A percentile compares a stretch with the other conserved stretches of the same genome.
These are phyloP conservation scores for Suillus clintonianus DNA, from an alignment of 768 basidiomycete species.

Conservation along the genomic window DNA sequence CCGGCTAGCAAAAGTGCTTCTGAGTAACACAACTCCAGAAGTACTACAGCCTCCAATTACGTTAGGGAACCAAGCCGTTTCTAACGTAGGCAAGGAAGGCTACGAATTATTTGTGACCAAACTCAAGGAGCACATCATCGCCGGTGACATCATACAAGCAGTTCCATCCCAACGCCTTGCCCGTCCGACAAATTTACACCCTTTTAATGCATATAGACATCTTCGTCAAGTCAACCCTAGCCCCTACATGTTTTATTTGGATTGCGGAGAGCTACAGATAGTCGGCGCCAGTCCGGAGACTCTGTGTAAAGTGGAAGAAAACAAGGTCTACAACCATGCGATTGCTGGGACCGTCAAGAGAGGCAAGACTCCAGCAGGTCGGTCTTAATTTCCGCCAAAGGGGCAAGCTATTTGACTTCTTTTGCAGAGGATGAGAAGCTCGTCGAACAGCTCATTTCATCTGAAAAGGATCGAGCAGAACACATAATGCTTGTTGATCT, in stretches of 20 bases:
- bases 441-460: conserved; percentile 71
- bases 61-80: conserved; percentile 70
- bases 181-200: conserved; percentile 84
- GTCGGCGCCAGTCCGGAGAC: conserved; percentile 99
- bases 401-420: conserved; percentile 10
- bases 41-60: conserved; percentile 62
- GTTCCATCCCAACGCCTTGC: conserved; percentile 93
- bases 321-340: conserved; percentile 95
- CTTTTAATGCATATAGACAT: conserved; percentile 96
- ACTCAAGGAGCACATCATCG: conserved; percentile 92
- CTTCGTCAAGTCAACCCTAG: conserved; percentile 95
- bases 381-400: conserved; percentile 22
- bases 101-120: conserved; percentile 90
- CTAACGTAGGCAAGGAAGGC: conserved; percentile 92
- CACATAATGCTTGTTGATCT: conserved; percentile 99
- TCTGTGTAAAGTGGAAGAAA: conserved; percentile 90
- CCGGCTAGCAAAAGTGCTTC: conserved; percentile 71
- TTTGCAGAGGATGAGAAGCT: conserved; percentile 84
- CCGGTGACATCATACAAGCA: conserved; percentile 98
- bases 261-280: conserved; percentile 90
- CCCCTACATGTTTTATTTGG: conserved; percentile 98
- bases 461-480: conserved; percentile 95
- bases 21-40: conserved; percentile 56
- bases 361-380: conserved; percentile 85
- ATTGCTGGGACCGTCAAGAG: conserved; percentile 94